These are phyloP conservation scores for Trebouxia sp. DNA, from an alignment of 139 green algal genomes.

Conservation along the genomic window DNA sequence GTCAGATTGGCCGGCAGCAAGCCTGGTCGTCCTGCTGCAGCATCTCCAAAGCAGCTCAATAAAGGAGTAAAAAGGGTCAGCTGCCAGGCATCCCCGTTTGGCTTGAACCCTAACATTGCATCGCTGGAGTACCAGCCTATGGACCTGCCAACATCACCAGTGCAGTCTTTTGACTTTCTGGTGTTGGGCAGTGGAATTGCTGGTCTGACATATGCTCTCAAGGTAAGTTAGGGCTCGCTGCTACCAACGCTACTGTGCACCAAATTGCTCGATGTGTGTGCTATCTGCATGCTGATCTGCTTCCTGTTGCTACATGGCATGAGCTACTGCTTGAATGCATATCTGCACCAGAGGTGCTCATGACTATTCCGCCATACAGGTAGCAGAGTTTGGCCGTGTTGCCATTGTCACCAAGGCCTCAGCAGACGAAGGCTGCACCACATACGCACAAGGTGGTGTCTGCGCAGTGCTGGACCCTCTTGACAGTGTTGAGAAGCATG, in stretches of 20 bases:
- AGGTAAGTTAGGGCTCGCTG: slow-evolving; percentile 39
- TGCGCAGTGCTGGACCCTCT: slow-evolving; percentile 89
- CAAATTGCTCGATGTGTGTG: no score
- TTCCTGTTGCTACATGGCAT: not conserved
- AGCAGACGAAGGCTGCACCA: slow-evolving; percentile 81
- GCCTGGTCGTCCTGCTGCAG: not conserved
- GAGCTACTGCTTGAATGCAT: not conserved
- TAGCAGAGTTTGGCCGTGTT: slow-evolving; percentile 89
- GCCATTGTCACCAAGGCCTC: slow-evolving; percentile 93
- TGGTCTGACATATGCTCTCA: slow-evolving; percentile 93
- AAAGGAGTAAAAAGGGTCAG: not conserved
- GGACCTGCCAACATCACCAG: not conserved
- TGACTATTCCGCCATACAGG: not conserved
- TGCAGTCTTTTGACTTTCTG: slow-evolving; percentile 76
- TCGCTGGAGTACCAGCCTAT: not conserved
- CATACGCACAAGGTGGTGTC: slow-evolving; percentile 92
- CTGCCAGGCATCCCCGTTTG: not conserved
- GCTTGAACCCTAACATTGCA: not conserved
- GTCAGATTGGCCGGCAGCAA: not conserved
- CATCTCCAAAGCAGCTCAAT: no score
- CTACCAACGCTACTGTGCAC: no score
- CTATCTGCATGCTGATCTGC: no score
- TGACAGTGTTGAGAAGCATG: slow-evolving; percentile 88
- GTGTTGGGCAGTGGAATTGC: slow-evolving; percentile 96
- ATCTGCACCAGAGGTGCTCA: not conserved